phyloP scores from a whole-genome alignment of 306 rosid species.

The Cicer pinnatifidum region DNA sequence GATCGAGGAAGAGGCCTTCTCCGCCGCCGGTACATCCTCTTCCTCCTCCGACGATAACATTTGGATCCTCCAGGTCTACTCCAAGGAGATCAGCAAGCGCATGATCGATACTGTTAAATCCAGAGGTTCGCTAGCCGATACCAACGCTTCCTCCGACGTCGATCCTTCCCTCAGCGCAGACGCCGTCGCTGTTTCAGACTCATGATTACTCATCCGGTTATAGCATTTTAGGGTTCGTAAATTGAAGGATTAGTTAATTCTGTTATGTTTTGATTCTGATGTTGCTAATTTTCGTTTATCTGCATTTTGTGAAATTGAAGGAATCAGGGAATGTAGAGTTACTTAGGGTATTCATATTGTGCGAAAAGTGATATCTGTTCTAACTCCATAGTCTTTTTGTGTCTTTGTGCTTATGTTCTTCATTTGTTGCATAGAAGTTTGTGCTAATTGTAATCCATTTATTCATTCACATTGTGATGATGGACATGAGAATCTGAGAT shows the following conservation, averaged over 20 bases:
- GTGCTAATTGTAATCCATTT: not conserved
- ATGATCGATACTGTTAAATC: conserved; percentile 38
- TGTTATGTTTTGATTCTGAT: conserved; percentile 13
- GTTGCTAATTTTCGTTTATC: conserved; percentile 21
- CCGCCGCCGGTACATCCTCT: not conserved
- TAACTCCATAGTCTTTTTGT: not conserved
- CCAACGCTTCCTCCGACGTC: conserved; percentile 24
- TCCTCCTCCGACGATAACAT: not conserved
- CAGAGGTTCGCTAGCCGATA: conserved; percentile 34
- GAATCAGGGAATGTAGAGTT: conserved; percentile 24
- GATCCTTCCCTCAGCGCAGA: conserved; percentile 32
- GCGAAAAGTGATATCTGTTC: not conserved
- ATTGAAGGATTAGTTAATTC: not conserved
- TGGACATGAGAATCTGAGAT: not conserved
- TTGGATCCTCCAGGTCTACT: conserved; percentile 39
- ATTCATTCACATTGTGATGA: not conserved
- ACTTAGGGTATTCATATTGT: conserved; percentile 6
- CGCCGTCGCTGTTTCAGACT: conserved; percentile 37
- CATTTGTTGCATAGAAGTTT: not conserved
- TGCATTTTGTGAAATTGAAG: conserved; percentile 26
- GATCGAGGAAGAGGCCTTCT: conserved; percentile 41
- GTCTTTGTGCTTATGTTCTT: not conserved
- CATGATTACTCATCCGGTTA: conserved; percentile 42
- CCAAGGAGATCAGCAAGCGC: conserved; percentile 43
- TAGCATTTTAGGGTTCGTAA: conserved; percentile 45